These are phyloP conservation scores for Fusarium cyanostomum DNA, from an alignment of 2,329 filamentous ascomycete species.

Conservation along the genomic window DNA sequence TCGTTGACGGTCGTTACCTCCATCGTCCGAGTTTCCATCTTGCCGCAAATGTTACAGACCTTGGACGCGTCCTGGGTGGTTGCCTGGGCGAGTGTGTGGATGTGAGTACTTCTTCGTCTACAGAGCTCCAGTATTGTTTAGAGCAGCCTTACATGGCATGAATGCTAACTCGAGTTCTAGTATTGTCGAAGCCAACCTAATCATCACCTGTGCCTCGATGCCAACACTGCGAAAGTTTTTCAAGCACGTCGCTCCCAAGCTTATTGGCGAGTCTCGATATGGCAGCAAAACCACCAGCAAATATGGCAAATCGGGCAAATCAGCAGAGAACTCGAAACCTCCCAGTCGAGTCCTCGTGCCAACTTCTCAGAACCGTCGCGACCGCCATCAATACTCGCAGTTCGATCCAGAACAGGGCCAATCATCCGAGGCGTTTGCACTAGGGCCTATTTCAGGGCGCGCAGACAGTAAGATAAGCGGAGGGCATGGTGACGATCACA, in stretches of 20 bases:
- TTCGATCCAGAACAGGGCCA: slow-evolving; percentile 30
- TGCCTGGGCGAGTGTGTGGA: slow-evolving; percentile 43
- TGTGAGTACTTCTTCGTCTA: slow-evolving; percentile 29
- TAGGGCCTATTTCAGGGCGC: slow-evolving; percentile 20
- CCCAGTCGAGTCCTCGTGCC: slow-evolving; percentile 8
- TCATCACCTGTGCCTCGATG: slow-evolving; percentile 53
- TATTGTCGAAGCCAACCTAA: slow-evolving; percentile 51
- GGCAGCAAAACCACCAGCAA: slow-evolving; percentile 36
- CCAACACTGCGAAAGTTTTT: slow-evolving; percentile 54
- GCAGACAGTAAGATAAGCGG: slow-evolving; percentile 25
- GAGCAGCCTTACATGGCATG: not conserved
- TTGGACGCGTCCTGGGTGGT: slow-evolving; percentile 46
- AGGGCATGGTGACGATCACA: slow-evolving; percentile 15
- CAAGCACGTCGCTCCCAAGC: slow-evolving; percentile 47
- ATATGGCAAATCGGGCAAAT: slow-evolving; percentile 27
- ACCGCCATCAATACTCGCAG: slow-evolving; percentile 33
- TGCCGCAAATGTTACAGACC: slow-evolving; percentile 41
- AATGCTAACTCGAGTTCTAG: not conserved
- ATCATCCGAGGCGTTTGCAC: slow-evolving; percentile 3
- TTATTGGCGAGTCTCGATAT: slow-evolving; percentile 43
- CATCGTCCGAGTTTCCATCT: slow-evolving; percentile 42
- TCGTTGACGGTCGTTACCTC: slow-evolving; percentile 49
- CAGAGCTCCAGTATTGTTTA: no score
- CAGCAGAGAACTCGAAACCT: slow-evolving; percentile 16
- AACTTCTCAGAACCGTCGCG: slow-evolving; percentile 25